phyloP scores from a whole-genome alignment of 2,329 filamentous ascomycete genomes.

The Fusarium sp. region DNA sequence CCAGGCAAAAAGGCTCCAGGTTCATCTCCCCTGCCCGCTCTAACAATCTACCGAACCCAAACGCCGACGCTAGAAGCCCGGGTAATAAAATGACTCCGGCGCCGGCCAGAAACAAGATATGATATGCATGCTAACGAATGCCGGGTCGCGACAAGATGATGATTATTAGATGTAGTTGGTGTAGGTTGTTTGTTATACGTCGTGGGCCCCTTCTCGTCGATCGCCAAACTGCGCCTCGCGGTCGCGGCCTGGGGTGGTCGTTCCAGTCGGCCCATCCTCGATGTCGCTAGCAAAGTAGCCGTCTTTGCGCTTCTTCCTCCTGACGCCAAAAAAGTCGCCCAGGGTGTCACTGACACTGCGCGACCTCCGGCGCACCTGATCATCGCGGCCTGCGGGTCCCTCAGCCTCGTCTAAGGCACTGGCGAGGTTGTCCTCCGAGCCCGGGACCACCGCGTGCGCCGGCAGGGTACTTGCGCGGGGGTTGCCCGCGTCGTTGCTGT shows the following conservation, averaged over 20 bases:
- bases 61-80: slow-evolving; percentile 46
- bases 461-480: slow-evolving; percentile 27
- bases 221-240: slow-evolving; percentile 4
- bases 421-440: slow-evolving; percentile 45
- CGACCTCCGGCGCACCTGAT: slow-evolving; percentile 47
- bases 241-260: slow-evolving; percentile 16
- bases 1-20: slow-evolving; percentile 21
- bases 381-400: slow-evolving; percentile 23
- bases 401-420: slow-evolving; percentile 35
- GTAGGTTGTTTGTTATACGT: slow-evolving; percentile 15
- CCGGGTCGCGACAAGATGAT: slow-evolving; percentile 27
- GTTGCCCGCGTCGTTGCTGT: slow-evolving; percentile 24
- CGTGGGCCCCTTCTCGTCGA: slow-evolving; percentile 12
- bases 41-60: slow-evolving; percentile 38
- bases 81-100: slow-evolving; percentile 39
- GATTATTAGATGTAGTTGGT: slow-evolving; percentile 29
- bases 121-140: slow-evolving; percentile 33
- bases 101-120: slow-evolving; percentile 34
- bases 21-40: slow-evolving; percentile 13
- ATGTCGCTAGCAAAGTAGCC: slow-evolving; percentile 37
- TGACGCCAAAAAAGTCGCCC: slow-evolving; percentile 55
- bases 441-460: slow-evolving; percentile 35
- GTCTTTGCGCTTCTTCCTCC: slow-evolving; percentile 48
- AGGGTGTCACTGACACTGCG: slow-evolving; percentile 58
- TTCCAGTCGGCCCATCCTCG: slow-evolving; percentile 33